A percentile compares a stretch with the other conserved stretches of the same genome.
phyloP scores from a whole-genome alignment of 345 rosid species.

The Pistacia integerrima region DNA sequence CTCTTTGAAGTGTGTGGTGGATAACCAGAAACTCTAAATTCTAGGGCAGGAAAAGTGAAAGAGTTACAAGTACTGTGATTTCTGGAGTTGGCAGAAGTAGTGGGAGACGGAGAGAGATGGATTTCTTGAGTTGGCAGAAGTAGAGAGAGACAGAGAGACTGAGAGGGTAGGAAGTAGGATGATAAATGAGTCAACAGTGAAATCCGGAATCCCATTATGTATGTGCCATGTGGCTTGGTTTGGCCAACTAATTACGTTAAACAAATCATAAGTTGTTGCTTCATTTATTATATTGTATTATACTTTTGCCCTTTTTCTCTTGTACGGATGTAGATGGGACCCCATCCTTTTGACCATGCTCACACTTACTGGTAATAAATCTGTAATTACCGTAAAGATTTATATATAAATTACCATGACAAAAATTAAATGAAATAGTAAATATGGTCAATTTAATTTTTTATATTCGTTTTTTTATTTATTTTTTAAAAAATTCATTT shows the following conservation, averaged over 20 bases:
- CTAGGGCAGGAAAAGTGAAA: not conserved
- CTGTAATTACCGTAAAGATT: no score
- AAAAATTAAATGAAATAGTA: no score
- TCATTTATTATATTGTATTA: no score
- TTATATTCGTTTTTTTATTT: no score
- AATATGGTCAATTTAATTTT: no score
- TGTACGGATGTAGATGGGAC: no score
- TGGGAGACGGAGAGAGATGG: not conserved
- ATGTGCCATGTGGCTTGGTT: not conserved
- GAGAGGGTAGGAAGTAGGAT: not conserved
- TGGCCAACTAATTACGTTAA: constrained; percentile 23
- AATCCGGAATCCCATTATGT: constrained; percentile 2
- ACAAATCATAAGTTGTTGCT: not conserved
- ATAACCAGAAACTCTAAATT: not conserved
- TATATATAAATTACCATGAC: no score
- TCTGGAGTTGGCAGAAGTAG: not conserved
- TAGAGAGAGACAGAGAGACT: not conserved
- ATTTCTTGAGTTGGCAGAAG: not conserved
- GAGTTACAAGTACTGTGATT: not conserved
- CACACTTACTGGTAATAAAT: no score
- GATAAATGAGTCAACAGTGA: not conserved
- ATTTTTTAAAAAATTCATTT: no score
- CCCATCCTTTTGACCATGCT: no score
- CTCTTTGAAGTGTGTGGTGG: not conserved
- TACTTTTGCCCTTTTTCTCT: not conserved